phyloP scores from a whole-genome alignment of 2,329 filamentous ascomycete species.

The Cordyceps fumosorosea region DNA sequence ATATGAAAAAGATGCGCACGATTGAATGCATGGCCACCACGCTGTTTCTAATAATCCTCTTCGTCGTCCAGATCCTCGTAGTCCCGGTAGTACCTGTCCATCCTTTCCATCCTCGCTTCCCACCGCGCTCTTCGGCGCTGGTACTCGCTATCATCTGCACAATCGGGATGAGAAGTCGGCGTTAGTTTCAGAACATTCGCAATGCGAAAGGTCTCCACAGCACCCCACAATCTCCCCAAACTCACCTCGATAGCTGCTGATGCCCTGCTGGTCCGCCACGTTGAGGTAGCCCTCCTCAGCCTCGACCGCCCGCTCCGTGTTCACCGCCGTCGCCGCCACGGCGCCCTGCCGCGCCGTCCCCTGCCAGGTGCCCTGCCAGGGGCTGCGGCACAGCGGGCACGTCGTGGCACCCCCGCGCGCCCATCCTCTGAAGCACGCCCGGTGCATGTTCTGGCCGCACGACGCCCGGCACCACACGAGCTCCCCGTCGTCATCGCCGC shows the following conservation, averaged over 20 bases:
- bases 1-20: too few species aligned
- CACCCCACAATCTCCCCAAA: background rate
- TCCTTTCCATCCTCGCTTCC: too few species aligned
- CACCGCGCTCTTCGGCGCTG: too few species aligned
- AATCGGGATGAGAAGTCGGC: too few species aligned
- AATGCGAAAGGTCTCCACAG: too few species aligned
- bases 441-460: constrained; percentile 51
- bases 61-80: too few species aligned
- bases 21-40: too few species aligned
- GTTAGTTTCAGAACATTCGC: too few species aligned
- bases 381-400: constrained; percentile 55
- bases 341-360: constrained; percentile 27
- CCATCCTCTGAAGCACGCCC: constrained; percentile 49
- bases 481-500: constrained; percentile 26
- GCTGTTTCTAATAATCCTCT: too few species aligned
- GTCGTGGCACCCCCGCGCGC: constrained; percentile 40
- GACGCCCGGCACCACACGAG: constrained; percentile 45
- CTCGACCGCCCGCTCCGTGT: constrained; percentile 29
- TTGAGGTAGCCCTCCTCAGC: constrained; percentile 55
- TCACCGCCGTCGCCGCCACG: constrained; percentile 37
- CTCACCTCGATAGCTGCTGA: constrained; percentile 46
- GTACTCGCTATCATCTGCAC: too few species aligned
- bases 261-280: constrained; percentile 53
- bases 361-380: constrained; percentile 48
- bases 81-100: too few species aligned